phyloP scores from a whole-genome alignment of 345 rosid species.

The Citrus maxima region DNA sequence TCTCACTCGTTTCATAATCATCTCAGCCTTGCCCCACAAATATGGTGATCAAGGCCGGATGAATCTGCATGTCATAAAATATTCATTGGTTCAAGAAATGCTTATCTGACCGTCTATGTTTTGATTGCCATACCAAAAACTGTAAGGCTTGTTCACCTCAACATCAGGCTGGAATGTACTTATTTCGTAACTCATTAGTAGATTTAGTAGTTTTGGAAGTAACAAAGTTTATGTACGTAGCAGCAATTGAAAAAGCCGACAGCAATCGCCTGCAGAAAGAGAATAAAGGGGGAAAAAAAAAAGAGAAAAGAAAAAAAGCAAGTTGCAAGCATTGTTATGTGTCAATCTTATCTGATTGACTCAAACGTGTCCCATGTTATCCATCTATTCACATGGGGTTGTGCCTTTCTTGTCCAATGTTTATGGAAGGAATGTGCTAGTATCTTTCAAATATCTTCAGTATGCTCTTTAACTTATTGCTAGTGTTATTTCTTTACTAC shows the following conservation, averaged over 20 bases:
- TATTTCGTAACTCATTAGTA: too few species aligned
- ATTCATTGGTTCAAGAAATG: too few species aligned
- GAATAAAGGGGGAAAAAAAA: neutral
- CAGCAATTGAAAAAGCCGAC: neutral
- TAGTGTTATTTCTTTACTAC: neutral
- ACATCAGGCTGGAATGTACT: too few species aligned
- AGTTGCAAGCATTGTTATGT: neutral
- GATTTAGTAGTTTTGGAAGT: too few species aligned
- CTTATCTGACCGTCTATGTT: too few species aligned
- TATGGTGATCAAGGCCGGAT: too few species aligned
- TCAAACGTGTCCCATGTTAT: constrained; percentile 4
- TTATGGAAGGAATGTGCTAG: constrained; percentile 1
- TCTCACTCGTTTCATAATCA: too few species aligned
- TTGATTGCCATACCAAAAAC: too few species aligned
- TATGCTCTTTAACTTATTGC: neutral
- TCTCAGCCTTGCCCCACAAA: too few species aligned
- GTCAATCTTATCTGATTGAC: constrained; percentile 32
- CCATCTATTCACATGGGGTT: constrained; percentile 23
- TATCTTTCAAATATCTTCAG: constrained; percentile 20
- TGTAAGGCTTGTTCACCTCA: too few species aligned
- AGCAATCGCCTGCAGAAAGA: neutral
- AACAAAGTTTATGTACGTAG: neutral
- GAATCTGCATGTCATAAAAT: too few species aligned
- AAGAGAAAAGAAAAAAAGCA: neutral
- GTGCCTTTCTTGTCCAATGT: constrained; percentile 26